A percentile compares a stretch with the other conserved stretches of the same genome.
phyloP scores from a whole-genome alignment of 495 filamentous ascomycete species.

The Pyronema domesticum region DNA sequence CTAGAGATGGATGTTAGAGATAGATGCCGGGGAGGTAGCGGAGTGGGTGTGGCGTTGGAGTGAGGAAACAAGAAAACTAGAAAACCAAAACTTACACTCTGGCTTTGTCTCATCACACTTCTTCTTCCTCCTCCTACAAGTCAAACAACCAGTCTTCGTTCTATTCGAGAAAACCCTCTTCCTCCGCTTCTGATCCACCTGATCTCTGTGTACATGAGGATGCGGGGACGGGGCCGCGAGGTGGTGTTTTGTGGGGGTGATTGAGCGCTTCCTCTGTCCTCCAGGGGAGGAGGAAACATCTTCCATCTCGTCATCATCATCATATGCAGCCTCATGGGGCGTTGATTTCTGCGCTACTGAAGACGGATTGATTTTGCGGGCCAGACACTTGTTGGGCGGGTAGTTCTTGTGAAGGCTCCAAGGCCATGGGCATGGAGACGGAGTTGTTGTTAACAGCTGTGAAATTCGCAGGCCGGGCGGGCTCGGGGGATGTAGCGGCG shows the following conservation, averaged over 20 bases:
- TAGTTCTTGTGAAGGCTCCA: neutral
- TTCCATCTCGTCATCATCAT: neutral
- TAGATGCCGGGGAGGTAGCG: no score
- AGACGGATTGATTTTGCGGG: no score
- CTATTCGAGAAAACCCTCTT: constrained; percentile 89
- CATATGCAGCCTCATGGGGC: constrained; percentile 8
- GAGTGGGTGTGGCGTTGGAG: no score
- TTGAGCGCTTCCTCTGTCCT: constrained; percentile 18
- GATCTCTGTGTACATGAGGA: neutral
- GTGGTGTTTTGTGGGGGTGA: constrained; percentile 20
- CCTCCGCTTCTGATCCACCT: constrained; percentile 26
- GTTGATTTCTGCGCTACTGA: neutral
- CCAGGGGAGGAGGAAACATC: constrained; percentile 53
- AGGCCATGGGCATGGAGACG: constrained; percentile 2
- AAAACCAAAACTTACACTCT: constrained; percentile 58
- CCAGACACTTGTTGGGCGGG: neutral
- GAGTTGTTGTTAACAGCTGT: constrained; percentile 18
- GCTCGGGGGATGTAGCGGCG: constrained; percentile 10
- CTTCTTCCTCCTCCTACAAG: constrained; percentile 87
- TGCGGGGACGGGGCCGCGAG: constrained; percentile 13
- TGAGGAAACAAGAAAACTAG: no score
- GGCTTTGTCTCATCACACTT: constrained; percentile 95
- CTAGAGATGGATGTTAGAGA: no score
- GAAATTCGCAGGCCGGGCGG: constrained; percentile 14
- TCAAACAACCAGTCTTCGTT: constrained; percentile 97